Evolutionary conservation across 768 basidiomycete species (phyloP), one percentile per base, ranked within the genome.

Genomic region (Collybia mongolica): DNA sequence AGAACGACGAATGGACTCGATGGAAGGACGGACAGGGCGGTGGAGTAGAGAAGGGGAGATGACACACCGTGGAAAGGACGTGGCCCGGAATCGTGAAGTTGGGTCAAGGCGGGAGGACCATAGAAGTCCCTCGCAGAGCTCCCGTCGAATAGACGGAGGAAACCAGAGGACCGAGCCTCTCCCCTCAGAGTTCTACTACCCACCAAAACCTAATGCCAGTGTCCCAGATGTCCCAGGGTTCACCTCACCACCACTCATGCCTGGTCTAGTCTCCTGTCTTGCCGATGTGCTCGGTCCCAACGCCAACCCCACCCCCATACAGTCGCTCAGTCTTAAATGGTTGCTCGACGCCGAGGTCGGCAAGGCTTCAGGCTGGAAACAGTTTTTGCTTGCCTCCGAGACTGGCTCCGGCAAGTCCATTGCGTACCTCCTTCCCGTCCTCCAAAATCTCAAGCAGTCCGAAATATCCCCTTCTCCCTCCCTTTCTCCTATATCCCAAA

Each of bases 391-490:
- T 1, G 93, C 91, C 0, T 86, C 88, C 0, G 93, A 95, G 66
- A 96, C 92, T 0, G 93, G 94, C 14, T 93, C 91, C 0, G 93
- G 93, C 1, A 96, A 96, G 70, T 93, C 89, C 2, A 80, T 95
- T 23, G 93, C 94, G 1, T 96, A 94, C 65, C 79, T 95, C 38
- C 76, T 95, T 5, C 93, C 93, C 0, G 66, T 95, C 47, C 74
- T 96, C 1, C 88, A 95, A 55, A 71, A 78, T 54, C 72, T 95
- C 62, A 96, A 96, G 65, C 62, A 70, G 42, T 72, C 79, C 2
- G 92, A 95, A 62, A 48, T 71, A 12, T 48, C 51, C 39, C 20
- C 19, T 39, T 28, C 52, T 17, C 41, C 48, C 36, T 41, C 20
- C 14, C 42, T 24, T 15, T 22, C 56, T 9, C 35, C 40, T 29